Evolutionary conservation across 2,329 filamentous ascomycete species (phyloP), one percentile per base, ranked within the genome.

Genomic region (Alternaria hordeiaustralica): DNA sequence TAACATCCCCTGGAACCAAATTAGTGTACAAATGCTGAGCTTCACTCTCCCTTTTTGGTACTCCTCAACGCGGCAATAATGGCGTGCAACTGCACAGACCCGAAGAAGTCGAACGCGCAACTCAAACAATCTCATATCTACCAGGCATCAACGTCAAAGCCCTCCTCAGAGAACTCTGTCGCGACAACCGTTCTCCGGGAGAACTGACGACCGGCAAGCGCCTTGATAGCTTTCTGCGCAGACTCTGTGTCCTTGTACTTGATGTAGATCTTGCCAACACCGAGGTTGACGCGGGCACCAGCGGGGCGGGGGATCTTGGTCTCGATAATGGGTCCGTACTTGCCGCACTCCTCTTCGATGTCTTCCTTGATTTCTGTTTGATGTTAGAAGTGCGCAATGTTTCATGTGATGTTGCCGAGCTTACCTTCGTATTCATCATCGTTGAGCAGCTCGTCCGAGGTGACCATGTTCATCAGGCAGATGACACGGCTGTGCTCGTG

Each of bases 391-490:
- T 60, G 5, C 11, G 15, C 8, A 21, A 18, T 46, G 7, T 33
- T 18, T 23, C 30, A 9, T 84, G 76, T 86, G 94, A 15, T 10
- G 3, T 13, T 20, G n/a, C 2, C 11, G 26, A 44, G 18, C 60
- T 63, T 33, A 55, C 95, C 95, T 82, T 97, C 92, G 75, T 97
- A 98, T 75, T 99, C 96, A 36, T 98, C 94, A 55, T 90, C 90
- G 77, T 98, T 94, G 82, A 97, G 89, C 23, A 99, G 84, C 81
- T 99, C 96, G 73, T 99, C 96, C 0, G 94, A 87, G 0, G 96
- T 99, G 36, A 99, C 95, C 96, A 99, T 99, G 84, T 99, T 99
- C 76, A 99, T 88, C 65, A 99, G 84, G 82, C 97, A 95, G 64
- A 99, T 80, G 15, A 99, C 95, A 60, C 92, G 88, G 69, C 92